These are phyloP conservation scores for Diaporthe capsici DNA, from an alignment of 2,329 filamentous ascomycete species.

Conservation along the genomic window DNA sequence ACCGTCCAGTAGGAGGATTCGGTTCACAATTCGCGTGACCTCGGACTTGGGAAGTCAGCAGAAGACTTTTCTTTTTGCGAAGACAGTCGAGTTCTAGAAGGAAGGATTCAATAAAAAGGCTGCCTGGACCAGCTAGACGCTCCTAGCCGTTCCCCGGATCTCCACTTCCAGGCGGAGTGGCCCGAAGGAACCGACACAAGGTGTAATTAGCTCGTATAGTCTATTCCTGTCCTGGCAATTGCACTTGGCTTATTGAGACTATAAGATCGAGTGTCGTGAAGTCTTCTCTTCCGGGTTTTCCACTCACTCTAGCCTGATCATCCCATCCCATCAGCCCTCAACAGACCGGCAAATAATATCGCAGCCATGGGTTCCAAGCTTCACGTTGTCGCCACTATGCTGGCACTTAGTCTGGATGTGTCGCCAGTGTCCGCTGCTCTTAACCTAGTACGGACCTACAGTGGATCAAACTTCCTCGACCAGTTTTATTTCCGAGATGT, in stretches of 20 bases:
- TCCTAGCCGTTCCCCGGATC: constrained; percentile 15
- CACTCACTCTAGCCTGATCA: not conserved
- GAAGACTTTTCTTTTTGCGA: constrained; percentile 25
- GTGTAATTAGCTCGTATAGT: not conserved
- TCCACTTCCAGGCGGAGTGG: constrained; percentile 16
- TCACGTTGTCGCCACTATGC: constrained; percentile 7
- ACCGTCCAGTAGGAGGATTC: constrained; percentile 8
- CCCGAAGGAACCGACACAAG: not conserved
- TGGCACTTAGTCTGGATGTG: not conserved
- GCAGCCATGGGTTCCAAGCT: constrained; percentile 22
- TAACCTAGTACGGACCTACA: constrained; percentile 17
- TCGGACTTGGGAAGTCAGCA: constrained; percentile 6
- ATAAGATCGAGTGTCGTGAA: constrained; percentile 19
- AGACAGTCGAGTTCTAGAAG: not conserved
- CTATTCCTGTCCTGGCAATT: not conserved
- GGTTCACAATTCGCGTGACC: not conserved
- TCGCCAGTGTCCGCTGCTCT: constrained; percentile 5
- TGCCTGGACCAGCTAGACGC: constrained; percentile 11
- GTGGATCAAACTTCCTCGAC: constrained; percentile 19
- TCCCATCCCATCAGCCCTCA: not conserved
- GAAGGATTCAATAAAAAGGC: constrained; percentile 24
- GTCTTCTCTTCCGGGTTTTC: not conserved
- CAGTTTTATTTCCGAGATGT: constrained; percentile 19
- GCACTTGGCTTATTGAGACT: not conserved
- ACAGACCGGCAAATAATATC: not conserved